Evolutionary conservation across 192 early-diverging fungal genomes (phyloP), one percentile per base, ranked within the genome.

Genomic region (Spizellomyces sp.): DNA sequence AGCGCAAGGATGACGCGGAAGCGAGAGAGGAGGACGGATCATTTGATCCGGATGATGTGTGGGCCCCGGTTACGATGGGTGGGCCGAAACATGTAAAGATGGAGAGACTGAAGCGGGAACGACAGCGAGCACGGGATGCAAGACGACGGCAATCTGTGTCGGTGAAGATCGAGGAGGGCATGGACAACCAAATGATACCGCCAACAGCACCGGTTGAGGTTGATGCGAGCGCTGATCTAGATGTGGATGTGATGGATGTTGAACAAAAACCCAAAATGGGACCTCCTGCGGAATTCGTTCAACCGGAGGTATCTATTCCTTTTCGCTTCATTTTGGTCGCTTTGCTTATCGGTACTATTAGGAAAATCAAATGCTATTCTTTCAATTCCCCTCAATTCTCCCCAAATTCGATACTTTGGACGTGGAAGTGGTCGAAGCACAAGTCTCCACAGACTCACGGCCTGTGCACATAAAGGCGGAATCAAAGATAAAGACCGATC

Each of bases 351-450:
- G 21, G 15, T 61, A 36, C 27, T 14, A 42, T 4, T 50, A 27
- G 15, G 67, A 66, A 45, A 83, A 87, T 19, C 68, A 83, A 48
- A 60, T 90, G 43, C 77, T 86, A 42, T 84, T 87, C 43, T 88
- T 90, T 80, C 88, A 90, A 70, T 79, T 90, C 21, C 88, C 88
- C 4, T 73, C 77, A 8, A 74, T 88, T 45, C 77, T 90, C 54
- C 88, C 88, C 0, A 55, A 72, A 19, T 90, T 90, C 62, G 74
- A 80, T 22, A 64, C 47, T 52, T 72, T 45, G 19, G 27, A 14
- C 8, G 59, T 68, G 0, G 62, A 65, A 10, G 66, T 59, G 56
- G 42, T 10, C 12, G 36, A 10, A 15, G 15, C 59, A 17, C 59
- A 15, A 4, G 22, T 22, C 12, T 14, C 59, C 41, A 43, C 36